phyloP scores from a whole-genome alignment of 108 stramenopile species.

The Nitzschia sp. region DNA sequence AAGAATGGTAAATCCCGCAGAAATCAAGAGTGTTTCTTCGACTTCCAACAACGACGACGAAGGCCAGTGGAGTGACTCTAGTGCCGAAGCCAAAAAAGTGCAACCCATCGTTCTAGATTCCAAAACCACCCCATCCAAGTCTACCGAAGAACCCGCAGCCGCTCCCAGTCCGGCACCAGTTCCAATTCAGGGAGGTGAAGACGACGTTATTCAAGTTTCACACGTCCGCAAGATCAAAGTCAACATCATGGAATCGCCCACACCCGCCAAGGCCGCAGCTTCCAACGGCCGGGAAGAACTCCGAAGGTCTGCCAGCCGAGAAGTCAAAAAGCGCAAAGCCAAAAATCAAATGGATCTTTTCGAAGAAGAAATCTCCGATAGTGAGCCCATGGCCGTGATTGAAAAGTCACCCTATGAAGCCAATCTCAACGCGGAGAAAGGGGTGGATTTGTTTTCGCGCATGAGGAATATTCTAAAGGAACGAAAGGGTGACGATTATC shows the following conservation, averaged over 20 bases:
- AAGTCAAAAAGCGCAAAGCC: neutral
- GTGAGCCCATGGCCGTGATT: conserved; percentile 26
- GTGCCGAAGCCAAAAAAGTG: conserved; percentile 2
- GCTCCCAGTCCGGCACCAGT: conserved; percentile 18
- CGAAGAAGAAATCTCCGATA: conserved; percentile 2
- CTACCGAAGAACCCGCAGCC: neutral
- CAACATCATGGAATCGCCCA: neutral
- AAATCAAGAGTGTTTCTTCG: conserved; percentile 23
- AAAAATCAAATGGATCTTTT: neutral
- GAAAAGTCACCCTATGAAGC: conserved; percentile 36
- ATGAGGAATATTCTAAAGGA: conserved; percentile 24
- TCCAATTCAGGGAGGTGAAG: conserved; percentile 27
- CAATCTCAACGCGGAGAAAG: conserved; percentile 26
- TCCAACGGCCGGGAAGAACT: neutral
- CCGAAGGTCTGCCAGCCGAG: neutral
- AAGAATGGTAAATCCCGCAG: conserved; percentile 2
- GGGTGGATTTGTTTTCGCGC: conserved; percentile 20
- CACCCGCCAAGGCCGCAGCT: neutral
- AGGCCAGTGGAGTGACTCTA: conserved; percentile 5
- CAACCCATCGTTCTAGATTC: neutral
- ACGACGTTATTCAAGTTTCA: conserved; percentile 30
- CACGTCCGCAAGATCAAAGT: conserved; percentile 14
- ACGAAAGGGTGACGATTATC: conserved; percentile 6
- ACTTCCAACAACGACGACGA: conserved; percentile 8
- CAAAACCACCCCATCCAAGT: neutral